phyloP scores from a whole-genome alignment of 2,329 filamentous ascomycete species.

The Pseudocercospora eumusae region DNA sequence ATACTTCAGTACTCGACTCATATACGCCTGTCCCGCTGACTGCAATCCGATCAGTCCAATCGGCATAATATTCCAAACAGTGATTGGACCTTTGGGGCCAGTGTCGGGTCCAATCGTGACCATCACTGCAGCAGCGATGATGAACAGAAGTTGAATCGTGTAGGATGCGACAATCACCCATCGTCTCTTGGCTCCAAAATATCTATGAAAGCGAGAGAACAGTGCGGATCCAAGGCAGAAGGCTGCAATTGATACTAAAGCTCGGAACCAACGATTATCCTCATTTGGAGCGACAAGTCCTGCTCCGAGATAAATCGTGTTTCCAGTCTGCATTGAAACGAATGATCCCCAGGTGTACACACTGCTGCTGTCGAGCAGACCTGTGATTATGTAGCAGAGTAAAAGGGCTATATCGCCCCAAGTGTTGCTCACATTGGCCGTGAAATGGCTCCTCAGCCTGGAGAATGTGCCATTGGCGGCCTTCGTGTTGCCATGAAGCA shows the following conservation, averaged over 20 bases:
- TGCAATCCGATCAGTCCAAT: conserved; percentile 73
- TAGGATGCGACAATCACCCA: conserved; percentile 61
- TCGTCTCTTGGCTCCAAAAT: conserved; percentile 61
- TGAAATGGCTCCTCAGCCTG: conserved; percentile 39
- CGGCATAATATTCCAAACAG: conserved; percentile 58
- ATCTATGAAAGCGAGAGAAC: conserved; percentile 69
- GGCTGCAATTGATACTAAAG: conserved; percentile 66
- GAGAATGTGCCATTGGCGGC: not conserved
- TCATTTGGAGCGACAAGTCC: conserved; percentile 59
- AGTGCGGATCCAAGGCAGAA: conserved; percentile 73
- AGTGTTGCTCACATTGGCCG: conserved; percentile 58
- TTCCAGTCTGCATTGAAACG: conserved; percentile 80
- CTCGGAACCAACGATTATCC: conserved; percentile 67
- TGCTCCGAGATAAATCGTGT: conserved; percentile 77
- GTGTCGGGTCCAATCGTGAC: conserved; percentile 42
- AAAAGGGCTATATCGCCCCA: conserved; percentile 70
- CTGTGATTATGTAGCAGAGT: conserved; percentile 74
- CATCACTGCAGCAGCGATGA: conserved; percentile 45
- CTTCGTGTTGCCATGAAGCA: conserved; percentile 20
- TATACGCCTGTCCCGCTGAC: conserved; percentile 75
- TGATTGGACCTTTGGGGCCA: conserved; percentile 26
- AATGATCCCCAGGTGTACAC: conserved; percentile 79
- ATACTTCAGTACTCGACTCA: conserved; percentile 68
- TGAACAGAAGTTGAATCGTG: conserved; percentile 45
- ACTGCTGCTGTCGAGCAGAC: conserved; percentile 73